Conservation (phyloP, 305 asterid genomes). For the Ilex paraguariensis region DNA sequence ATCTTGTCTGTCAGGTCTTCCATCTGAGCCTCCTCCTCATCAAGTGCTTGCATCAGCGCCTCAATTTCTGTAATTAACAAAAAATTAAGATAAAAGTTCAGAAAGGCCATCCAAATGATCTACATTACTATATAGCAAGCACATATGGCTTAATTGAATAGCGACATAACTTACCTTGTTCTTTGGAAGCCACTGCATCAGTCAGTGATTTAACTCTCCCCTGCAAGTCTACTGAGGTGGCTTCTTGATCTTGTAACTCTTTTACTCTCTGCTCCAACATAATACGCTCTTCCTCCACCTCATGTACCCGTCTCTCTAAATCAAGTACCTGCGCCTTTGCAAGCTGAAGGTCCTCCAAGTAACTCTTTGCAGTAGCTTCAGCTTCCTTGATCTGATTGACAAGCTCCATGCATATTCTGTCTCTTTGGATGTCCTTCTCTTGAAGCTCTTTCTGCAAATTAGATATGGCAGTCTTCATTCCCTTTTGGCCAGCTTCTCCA, state of each 20-base stretch:
- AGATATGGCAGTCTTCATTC: conserved; percentile 63
- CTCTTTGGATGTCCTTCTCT: conserved; percentile 85
- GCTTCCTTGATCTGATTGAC: conserved; percentile 92
- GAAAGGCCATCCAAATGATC: conserved; percentile 14
- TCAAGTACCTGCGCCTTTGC: conserved; percentile 44
- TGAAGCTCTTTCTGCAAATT: conserved; percentile 90
- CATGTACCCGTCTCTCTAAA: conserved; percentile 45
- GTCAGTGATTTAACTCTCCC: conserved; percentile 57
- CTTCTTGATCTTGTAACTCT: conserved; percentile 59
- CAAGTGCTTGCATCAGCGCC: conserved; percentile 90
- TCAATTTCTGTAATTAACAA: conserved; percentile 64
- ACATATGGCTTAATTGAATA: conserved; percentile 14
- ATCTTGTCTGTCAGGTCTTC: conserved; percentile 66
- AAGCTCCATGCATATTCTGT: conserved; percentile 67
- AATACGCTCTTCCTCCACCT: conserved; percentile 51
- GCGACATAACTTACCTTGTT: conserved; percentile 59
- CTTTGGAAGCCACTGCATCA: conserved; percentile 72
- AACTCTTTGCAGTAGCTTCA: conserved; percentile 58
- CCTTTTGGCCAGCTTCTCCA: conserved; percentile 61
- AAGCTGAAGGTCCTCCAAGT: conserved; percentile 67
- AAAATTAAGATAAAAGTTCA: conserved; percentile 9
- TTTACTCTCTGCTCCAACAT: conserved; percentile 47
- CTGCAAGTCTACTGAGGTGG: conserved; percentile 38
- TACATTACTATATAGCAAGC: background rate
- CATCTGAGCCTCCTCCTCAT: conserved; percentile 90